Evolutionary conservation across 202 grass and related monocot species (phyloP).

Genomic region (Alloteropsis angusta): DNA sequence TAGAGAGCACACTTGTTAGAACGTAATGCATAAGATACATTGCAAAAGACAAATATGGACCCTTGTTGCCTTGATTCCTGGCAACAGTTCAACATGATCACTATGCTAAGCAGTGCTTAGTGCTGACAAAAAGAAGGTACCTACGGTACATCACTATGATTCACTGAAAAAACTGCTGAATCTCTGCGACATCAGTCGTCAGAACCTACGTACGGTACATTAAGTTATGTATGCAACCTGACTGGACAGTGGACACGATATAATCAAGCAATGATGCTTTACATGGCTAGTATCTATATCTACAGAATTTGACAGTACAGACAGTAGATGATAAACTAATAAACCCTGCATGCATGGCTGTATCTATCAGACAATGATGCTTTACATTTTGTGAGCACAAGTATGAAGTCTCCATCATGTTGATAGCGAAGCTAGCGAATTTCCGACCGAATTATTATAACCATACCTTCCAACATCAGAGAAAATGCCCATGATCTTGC

Average conservation of each 20-base stretch:
- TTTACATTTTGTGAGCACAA: not conserved
- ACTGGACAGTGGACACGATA: no score
- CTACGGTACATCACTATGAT: no score
- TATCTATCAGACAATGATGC: constrained; percentile 12
- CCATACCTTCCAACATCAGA: constrained; percentile 19
- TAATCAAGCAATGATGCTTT: no score
- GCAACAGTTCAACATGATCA: constrained; percentile 22
- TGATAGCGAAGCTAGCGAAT: constrained; percentile 26
- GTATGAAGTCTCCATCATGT: constrained; percentile 28
- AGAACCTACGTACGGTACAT: not conserved
- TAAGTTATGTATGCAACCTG: not conserved
- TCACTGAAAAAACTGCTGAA: not conserved
- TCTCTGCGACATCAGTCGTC: not conserved
- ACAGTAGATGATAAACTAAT: not conserved
- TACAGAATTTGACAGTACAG: no score
- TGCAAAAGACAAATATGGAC: constrained; percentile 17
- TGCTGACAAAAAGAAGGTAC: not conserved
- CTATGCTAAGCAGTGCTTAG: not conserved
- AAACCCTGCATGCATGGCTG: constrained; percentile 2
- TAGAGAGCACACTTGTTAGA: constrained; percentile 21
- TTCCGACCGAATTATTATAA: not conserved
- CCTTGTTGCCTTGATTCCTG: constrained; percentile 33
- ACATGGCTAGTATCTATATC: no score
- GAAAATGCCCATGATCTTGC: constrained; percentile 22
- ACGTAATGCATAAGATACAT: constrained; percentile 10